These are phyloP conservation scores for Dunaliella sp. DNA, from an alignment of 139 green algal species.

Conservation along the genomic window DNA sequence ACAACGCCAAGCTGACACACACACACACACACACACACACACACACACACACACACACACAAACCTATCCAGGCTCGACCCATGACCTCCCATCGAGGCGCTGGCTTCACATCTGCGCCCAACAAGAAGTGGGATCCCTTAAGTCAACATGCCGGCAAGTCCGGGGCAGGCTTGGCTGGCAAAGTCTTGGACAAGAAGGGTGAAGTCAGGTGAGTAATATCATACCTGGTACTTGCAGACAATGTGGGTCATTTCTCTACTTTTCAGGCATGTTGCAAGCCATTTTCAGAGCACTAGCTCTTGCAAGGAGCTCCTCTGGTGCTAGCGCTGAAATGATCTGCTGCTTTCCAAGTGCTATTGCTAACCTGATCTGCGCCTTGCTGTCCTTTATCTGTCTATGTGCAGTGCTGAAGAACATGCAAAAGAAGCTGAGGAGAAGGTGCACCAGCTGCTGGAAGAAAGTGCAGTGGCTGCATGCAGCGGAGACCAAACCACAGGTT, in stretches of 20 bases:
- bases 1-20: background rate
- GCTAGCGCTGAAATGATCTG: no score
- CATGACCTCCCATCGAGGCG: conserved; percentile 75
- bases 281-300: background rate
- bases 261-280: background rate
- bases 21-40: background rate
- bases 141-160: conserved; percentile 28
- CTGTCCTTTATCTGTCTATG: background rate
- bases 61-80: conserved; percentile 42
- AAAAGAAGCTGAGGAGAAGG: conserved; percentile 67
- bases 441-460: conserved; percentile 78
- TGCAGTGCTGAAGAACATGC: conserved; percentile 5
- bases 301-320: background rate
- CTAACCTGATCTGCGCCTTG: no score
- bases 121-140: conserved; percentile 64
- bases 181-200: background rate
- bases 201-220: background rate
- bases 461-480: conserved; percentile 32
- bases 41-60: background rate
- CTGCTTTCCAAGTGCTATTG: no score
- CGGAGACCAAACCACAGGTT: conserved; percentile 33
- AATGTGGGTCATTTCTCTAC: background rate
- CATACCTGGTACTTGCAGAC: background rate
- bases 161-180: background rate
- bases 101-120: conserved; percentile 57